phyloP scores from a whole-genome alignment of 1,139 yeast genomes.

The Pichia sp. region DNA sequence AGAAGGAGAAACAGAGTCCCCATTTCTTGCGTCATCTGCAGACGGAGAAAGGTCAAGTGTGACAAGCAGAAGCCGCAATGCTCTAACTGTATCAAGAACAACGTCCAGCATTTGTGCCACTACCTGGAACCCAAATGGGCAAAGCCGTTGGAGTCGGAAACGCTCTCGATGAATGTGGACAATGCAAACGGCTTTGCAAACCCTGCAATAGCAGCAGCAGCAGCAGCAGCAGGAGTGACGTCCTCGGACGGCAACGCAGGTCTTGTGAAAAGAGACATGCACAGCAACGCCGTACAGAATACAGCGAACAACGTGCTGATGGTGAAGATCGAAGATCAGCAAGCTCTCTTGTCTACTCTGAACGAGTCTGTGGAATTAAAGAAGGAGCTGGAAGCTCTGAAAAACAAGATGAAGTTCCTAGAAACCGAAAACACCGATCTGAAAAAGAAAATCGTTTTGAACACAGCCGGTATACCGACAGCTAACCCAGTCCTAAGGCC shows the following conservation, averaged over 20 bases:
- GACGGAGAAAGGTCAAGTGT: slow-evolving; percentile 50
- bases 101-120: slow-evolving; percentile 68
- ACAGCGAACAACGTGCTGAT: background rate
- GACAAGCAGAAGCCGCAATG: slow-evolving; percentile 67
- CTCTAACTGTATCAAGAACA: slow-evolving; percentile 66
- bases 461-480: background rate
- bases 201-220: background rate
- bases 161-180: background rate
- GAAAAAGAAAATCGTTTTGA: slow-evolving; percentile 13
- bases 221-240: background rate
- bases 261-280: background rate
- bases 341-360: background rate
- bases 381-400: slow-evolving; percentile 21
- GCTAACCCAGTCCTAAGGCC: background rate
- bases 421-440: slow-evolving; percentile 29
- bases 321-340: background rate
- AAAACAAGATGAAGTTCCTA: slow-evolving; percentile 25
- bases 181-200: background rate
- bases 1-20: slow-evolving; percentile 44
- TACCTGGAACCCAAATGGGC: slow-evolving; percentile 63
- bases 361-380: slow-evolving; percentile 3
- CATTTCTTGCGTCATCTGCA: slow-evolving; percentile 45
- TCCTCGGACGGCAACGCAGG: background rate
- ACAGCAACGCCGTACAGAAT: background rate
- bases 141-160: slow-evolving; percentile 24